Base-by-base conservation (phyloP, 345 rosid genomes). In the Ceriops tagal region DNA sequence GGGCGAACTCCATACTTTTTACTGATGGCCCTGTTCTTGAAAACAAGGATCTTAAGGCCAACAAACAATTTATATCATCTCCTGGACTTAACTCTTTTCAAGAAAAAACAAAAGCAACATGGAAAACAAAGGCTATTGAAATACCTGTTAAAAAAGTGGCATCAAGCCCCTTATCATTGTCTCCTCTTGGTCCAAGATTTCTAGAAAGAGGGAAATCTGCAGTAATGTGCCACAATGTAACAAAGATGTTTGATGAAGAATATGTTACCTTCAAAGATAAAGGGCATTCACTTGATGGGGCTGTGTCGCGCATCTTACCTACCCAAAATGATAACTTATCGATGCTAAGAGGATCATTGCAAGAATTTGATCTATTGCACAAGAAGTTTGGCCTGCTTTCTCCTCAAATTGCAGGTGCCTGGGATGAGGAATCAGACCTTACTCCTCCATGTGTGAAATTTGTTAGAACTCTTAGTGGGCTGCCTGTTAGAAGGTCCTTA, bases 141-240 rank as follows among this genome's bases (percentile, higher is more conserved):
- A 78, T 88, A 75, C 77, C 90, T 60, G 77, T 71, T 64, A 60
- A 71, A 56, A 77, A 67, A 65, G 62, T 63, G 13, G 64, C 61
- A 34, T 79, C 85, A 56, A 75, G 97, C 32, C 81, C 88, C 66
- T 87, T 82, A 59, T 88, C 92, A 37, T 76, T 88, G 63, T 93
- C 98, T 46, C 98, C 98, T 52, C 92, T 93, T 70, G 97, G 98
- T 77, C 97, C 95, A 37, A 89, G 77, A 72, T 80, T 84, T 71
- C 75, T 85, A 65, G 92, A 84, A 76, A 81, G 88, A 83, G 75
- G 78, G 35, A 83, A 82, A 73, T 63, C 80, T 73, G 58, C 70
- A 13, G 81, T 72, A 75, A 70, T 71, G 53, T 71, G 74, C 78
- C 65, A 80, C 79, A 70, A 78, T 81, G 47, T 68, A 62, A 35